phyloP scores from a whole-genome alignment of 371 early-diverging fungal species.

The Rhizopus arrhizus region DNA sequence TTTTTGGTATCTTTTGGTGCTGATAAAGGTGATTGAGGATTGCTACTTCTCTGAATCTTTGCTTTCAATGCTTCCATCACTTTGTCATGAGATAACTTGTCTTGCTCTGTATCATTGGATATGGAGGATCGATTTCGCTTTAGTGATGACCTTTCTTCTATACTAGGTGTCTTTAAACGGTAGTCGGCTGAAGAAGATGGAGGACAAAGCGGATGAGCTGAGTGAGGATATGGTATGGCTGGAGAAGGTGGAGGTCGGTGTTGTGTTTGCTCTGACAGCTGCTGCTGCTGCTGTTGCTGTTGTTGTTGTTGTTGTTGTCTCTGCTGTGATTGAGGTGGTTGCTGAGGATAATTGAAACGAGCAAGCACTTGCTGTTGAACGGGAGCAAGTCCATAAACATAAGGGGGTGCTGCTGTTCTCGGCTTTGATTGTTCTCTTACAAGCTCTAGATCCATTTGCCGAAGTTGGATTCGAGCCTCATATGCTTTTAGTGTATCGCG shows the following conservation, averaged over 20 bases:
- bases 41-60: constrained; percentile 32
- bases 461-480: constrained; percentile 38
- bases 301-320: constrained; percentile 1
- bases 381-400: background rate
- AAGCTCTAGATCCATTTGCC: constrained; percentile 45
- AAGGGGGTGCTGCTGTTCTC: background rate
- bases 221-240: constrained; percentile 40
- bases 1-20: constrained; percentile 10
- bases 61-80: constrained; percentile 47
- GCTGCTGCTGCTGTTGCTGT: constrained; percentile 7
- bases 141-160: constrained; percentile 2
- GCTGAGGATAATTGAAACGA: background rate
- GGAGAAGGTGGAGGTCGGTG: constrained; percentile 17
- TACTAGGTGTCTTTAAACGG: constrained; percentile 12
- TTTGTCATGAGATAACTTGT: constrained; percentile 35
- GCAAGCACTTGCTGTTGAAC: too few species aligned
- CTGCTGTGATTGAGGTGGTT: constrained; percentile 7
- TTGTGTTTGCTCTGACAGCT: background rate
- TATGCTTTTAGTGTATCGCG: constrained; percentile 41
- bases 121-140: constrained; percentile 24
- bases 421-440: constrained; percentile 36
- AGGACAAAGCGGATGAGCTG: constrained; percentile 44
- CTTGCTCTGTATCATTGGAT: constrained; percentile 14
- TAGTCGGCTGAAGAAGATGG: constrained; percentile 14
- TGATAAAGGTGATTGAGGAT: background rate